Conservation (phyloP, 1,284 basidiomycete species). For the Mycena citricolor region DNA sequence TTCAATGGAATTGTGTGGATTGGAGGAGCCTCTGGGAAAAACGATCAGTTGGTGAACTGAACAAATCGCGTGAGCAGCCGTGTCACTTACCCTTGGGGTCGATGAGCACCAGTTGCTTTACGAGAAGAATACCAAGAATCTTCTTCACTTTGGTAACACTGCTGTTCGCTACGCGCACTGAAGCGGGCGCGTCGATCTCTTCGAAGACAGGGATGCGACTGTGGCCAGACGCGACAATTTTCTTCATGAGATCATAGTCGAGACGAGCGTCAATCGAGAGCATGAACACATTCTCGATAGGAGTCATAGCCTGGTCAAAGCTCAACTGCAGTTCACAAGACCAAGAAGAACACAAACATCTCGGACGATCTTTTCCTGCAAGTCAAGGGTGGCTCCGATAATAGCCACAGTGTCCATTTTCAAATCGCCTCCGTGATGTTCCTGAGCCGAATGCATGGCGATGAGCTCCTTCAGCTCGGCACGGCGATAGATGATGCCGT, state of each 20-base stretch:
- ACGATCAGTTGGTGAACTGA: background rate
- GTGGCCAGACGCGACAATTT: conserved; percentile 77
- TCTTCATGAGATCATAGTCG: conserved; percentile 74
- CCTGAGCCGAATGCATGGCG: conserved; percentile 63
- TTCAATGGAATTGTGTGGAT: conserved; percentile 79
- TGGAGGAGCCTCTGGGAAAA: conserved; percentile 64
- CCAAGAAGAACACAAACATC: conserved; percentile 31
- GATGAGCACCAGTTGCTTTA: conserved; percentile 85
- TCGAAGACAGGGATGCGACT: conserved; percentile 77
- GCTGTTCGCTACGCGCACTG: conserved; percentile 7
- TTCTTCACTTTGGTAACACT: conserved; percentile 55
- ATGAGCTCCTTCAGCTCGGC: conserved; percentile 73
- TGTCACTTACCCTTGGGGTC: conserved; percentile 81
- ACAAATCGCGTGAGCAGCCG: background rate
- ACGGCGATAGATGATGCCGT: conserved; percentile 60
- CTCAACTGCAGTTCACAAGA: too few relatives aligned
- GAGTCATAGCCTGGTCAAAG: conserved; percentile 68
- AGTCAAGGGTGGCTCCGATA: conserved; percentile 71
- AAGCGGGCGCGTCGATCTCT: conserved; percentile 53
- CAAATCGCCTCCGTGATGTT: conserved; percentile 65
- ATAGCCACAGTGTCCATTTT: conserved; percentile 75
- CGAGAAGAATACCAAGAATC: conserved; percentile 79
- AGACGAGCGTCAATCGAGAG: conserved; percentile 76
- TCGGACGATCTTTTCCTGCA: conserved; percentile 69
- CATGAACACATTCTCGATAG: conserved; percentile 80